Evolutionary conservation across 257 asterid species (phyloP).

Genomic region (Verbascum thapsus): DNA sequence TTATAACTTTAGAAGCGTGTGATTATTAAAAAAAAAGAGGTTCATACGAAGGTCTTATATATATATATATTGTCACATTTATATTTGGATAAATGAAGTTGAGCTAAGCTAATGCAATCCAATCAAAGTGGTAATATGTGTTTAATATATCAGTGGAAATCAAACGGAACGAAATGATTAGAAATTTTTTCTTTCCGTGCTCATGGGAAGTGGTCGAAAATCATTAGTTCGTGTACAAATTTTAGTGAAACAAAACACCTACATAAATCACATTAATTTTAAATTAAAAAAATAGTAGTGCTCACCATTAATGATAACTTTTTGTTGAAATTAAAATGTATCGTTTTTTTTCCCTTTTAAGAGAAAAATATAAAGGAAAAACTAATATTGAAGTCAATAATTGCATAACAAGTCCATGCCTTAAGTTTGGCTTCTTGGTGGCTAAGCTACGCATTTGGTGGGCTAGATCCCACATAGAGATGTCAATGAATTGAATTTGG

Average conservation of each 20-base stretch:
- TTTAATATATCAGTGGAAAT: neutral
- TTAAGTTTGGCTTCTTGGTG: conserved; percentile 30
- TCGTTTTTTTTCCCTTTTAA: neutral
- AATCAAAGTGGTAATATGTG: conserved; percentile 2
- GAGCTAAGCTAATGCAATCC: neutral
- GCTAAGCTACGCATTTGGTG: conserved; percentile 43
- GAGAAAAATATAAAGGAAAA: neutral
- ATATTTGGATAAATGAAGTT: neutral
- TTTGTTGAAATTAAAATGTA: too few species aligned
- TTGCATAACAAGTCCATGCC: conserved; percentile 10
- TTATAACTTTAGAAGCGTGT: conserved; percentile 57
- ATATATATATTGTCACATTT: too few species aligned
- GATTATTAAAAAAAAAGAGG: too few species aligned
- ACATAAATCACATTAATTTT: conserved; percentile 10
- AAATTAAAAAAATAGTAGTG: neutral
- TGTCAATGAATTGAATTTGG: too few species aligned
- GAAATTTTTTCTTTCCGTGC: conserved; percentile 8
- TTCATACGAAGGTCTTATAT: too few species aligned
- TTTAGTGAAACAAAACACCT: neutral
- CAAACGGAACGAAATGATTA: conserved; percentile 21
- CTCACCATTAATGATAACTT: neutral
- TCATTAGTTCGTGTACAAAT: conserved; percentile 24
- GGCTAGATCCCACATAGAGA: conserved; percentile 28
- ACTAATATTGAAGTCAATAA: conserved; percentile 14
- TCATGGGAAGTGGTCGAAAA: neutral